Evolutionary conservation across 2,329 filamentous ascomycete species (phyloP).

Genomic region (Aaosphaeria pasadenensis): DNA sequence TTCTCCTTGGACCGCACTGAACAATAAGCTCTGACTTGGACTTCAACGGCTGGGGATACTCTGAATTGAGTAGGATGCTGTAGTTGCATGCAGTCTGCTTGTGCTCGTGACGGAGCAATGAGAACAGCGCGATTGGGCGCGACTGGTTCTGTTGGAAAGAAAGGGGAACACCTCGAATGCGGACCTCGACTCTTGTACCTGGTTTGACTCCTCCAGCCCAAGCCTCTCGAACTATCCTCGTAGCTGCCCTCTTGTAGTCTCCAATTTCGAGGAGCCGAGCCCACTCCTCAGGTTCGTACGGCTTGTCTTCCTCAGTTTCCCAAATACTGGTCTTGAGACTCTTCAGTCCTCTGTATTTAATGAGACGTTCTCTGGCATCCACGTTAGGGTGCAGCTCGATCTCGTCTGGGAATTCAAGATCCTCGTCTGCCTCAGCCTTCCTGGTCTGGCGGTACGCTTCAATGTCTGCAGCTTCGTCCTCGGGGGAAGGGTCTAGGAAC

Average conservation of each 20-base stretch:
- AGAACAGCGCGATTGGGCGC: constrained; percentile 72
- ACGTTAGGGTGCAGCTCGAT: constrained; percentile 91
- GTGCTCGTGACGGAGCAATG: constrained; percentile 88
- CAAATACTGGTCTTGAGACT: constrained; percentile 83
- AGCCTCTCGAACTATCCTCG: constrained; percentile 73
- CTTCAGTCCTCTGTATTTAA: constrained; percentile 87
- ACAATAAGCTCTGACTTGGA: constrained; percentile 90
- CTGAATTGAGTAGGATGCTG: constrained; percentile 79
- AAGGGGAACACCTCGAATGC: constrained; percentile 62
- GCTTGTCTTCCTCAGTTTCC: constrained; percentile 83
- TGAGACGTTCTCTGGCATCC: constrained; percentile 77
- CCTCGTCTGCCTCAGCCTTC: constrained; percentile 78
- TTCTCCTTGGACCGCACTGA: constrained; percentile 83
- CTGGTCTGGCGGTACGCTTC: constrained; percentile 77
- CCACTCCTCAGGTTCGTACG: constrained; percentile 89
- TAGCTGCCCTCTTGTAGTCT: constrained; percentile 85
- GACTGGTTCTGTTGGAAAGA: constrained; percentile 53
- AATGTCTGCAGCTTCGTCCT: constrained; percentile 81
- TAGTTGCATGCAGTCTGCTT: constrained; percentile 85
- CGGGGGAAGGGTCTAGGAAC: constrained; percentile 74
- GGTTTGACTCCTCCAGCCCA: constrained; percentile 82
- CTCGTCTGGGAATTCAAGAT: constrained; percentile 94
- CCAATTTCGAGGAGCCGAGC: constrained; percentile 76
- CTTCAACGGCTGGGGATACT: constrained; percentile 73
- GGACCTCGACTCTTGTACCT: constrained; percentile 78